Base-by-base conservation (phyloP, 2,329 filamentous ascomycete genomes). In the Phialophora expanda region DNA sequence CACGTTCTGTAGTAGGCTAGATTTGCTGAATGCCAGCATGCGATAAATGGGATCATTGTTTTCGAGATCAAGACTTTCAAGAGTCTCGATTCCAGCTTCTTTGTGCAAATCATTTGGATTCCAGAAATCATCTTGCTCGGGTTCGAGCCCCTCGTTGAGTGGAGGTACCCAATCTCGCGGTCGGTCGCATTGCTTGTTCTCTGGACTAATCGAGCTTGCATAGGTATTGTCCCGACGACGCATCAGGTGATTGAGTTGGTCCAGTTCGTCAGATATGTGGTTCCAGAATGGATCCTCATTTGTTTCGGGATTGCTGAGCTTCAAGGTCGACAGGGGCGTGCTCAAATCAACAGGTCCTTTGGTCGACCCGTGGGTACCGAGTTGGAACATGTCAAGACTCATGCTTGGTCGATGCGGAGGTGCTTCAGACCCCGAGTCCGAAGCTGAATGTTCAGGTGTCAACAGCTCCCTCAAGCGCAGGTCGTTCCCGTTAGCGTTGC, bases 371-470 rank as follows among this genome's bases (percentile, higher is more conserved):
- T 61, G 30, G 32, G 38, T 58, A 4, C 41, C 61, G 1, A 22
- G 17, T 24, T 64, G 61, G 24, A 66, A 67, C 62, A 66, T 69
- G 20, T 64, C 61, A 4, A 82, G 67, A 64, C 79, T 80, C 53
- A 81, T 68, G 72, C 58, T 65, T 79, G 78, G 0, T 78, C 78
- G 51, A 80, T 60, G 66, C 79, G 79, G 54, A 79, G 64, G 26
- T 75, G 79, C 22, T 77, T 66, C 62, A 3, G 66, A 61, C 20
- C 55, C 65, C 11, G 57, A 53, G 8, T 69, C 65, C 8, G 65
- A 66, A 38, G n/a, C 48, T 24, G 65, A 67, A 11, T 60, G 22
- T 14, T 58, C 58, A 9, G 68, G 62, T 20, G 62, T 67, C 50
- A 69, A 67, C 30, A 70, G 26, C 5, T 66, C 61, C 14, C 60